Conservation (phyloP, 164 flowering plant genomes). For the Dillenia turbinata region DNA sequence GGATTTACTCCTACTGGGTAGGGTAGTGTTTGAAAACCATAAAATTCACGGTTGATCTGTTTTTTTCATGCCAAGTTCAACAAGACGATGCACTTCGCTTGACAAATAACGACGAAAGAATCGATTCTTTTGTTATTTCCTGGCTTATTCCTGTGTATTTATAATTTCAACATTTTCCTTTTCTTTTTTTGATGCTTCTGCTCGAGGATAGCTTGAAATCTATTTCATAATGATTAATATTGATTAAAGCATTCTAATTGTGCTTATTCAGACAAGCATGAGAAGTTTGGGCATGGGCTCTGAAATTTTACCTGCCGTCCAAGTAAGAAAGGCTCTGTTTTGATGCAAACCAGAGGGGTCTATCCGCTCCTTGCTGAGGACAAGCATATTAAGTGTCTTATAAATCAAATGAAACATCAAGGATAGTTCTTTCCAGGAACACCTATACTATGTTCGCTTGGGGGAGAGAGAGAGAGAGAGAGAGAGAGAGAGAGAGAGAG, state of each 20-base stretch:
- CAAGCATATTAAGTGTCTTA: neutral
- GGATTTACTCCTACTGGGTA: too few species aligned
- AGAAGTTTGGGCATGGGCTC: neutral
- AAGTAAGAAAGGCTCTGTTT: conserved; percentile 88
- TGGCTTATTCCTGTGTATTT: too few species aligned
- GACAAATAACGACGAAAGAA: too few species aligned
- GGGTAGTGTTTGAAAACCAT: neutral
- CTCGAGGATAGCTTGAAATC: too few species aligned
- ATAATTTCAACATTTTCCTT: too few species aligned
- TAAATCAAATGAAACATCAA: neutral
- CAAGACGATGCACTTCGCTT: too few species aligned
- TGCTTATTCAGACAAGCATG: neutral
- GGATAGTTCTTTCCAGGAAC: neutral
- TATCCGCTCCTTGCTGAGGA: conserved; percentile 82
- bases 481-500: neutral
- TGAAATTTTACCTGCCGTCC: conserved; percentile 81
- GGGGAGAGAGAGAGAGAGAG: too few species aligned
- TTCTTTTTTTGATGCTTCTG: too few species aligned
- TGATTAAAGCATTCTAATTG: neutral
- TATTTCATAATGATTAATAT: too few species aligned
- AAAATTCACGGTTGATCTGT: neutral
- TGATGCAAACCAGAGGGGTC: conserved; percentile 96
- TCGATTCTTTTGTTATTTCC: too few species aligned
- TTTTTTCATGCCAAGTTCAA: too few species aligned
- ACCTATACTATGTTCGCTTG: too few species aligned